Percentiles rank a stretch among this genome's conserved stretches.
These are phyloP conservation scores for Gamsiella multidivaricata DNA, from an alignment of 192 early-diverging fungal genomes.

Conservation along the genomic window DNA sequence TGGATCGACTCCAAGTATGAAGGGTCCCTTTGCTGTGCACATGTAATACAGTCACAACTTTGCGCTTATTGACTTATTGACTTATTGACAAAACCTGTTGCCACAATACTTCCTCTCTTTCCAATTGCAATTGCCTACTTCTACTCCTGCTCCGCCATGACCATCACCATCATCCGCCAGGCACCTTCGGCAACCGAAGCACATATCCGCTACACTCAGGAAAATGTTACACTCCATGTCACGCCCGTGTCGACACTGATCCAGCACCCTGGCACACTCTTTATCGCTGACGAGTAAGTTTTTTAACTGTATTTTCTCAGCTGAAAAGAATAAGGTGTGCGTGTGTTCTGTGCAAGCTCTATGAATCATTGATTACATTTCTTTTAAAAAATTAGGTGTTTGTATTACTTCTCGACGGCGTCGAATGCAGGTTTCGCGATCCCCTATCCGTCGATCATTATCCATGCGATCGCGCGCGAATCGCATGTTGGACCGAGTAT, in stretches of 20 bases:
- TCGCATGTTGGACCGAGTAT: constrained; percentile 62
- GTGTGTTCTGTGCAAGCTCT: neutral
- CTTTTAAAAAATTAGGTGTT: constrained; percentile 43
- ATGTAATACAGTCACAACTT: too few species aligned
- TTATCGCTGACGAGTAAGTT: constrained; percentile 48
- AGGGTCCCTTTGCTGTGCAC: too few species aligned
- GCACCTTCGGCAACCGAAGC: constrained; percentile 25
- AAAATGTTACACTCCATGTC: constrained; percentile 40
- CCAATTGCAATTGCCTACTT: too few species aligned
- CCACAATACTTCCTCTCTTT: too few species aligned
- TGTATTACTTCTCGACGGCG: constrained; percentile 63
- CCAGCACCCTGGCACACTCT: constrained; percentile 51
- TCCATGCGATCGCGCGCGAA: constrained; percentile 75
- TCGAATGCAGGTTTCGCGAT: constrained; percentile 63
- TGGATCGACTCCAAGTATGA: too few species aligned
- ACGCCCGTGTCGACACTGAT: constrained; percentile 36
- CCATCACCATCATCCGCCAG: constrained; percentile 51
- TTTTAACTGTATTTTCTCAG: neutral
- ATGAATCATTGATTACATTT: neutral
- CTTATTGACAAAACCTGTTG: too few species aligned
- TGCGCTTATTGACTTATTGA: too few species aligned
- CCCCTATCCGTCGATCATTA: constrained; percentile 73
- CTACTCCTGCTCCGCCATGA: constrained; percentile 32
- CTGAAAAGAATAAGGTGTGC: too few species aligned
- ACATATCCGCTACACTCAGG: constrained; percentile 41